Percentiles rank a stretch among this genome's conserved stretches.
Conservation (phyloP, 345 rosid species). For the Gossypium herbaceum region DNA sequence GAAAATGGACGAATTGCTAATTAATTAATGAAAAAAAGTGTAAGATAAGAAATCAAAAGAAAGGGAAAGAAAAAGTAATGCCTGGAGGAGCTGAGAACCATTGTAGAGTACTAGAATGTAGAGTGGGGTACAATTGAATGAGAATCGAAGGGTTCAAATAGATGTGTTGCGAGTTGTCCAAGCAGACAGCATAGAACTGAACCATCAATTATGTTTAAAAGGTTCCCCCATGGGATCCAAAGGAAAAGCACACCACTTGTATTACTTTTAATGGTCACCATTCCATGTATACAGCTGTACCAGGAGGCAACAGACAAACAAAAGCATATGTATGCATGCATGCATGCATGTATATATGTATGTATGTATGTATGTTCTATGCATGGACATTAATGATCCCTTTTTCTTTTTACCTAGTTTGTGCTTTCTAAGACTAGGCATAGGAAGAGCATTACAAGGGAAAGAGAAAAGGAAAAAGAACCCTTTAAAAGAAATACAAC, state of each 20-base stretch:
- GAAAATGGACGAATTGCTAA: not conserved
- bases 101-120: not conserved
- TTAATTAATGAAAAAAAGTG: not conserved
- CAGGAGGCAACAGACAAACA: not conserved
- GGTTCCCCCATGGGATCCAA: not conserved
- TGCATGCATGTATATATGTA: constrained; percentile 11
- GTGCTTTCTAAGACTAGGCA: not conserved
- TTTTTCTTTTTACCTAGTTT: not conserved
- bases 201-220: constrained; percentile 1
- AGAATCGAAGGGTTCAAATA: constrained; percentile 25
- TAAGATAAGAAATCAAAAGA: not conserved
- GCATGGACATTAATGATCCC: not conserved
- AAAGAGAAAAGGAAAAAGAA: no score
- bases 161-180: not conserved
- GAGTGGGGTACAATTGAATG: constrained; percentile 14
- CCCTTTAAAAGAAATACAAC: no score
- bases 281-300: constrained; percentile 16
- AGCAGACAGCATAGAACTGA: constrained; percentile 16
- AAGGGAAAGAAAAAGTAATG: not conserved
- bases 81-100: not conserved
- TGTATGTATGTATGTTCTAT: not conserved
- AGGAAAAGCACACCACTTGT: not conserved
- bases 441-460: no score
- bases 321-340: constrained; percentile 19
- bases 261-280: constrained; percentile 24